A percentile compares a stretch with the other conserved stretches of the same genome.
These are phyloP conservation scores for slime mould (Dictyostelium discoideum) DNA, from an alignment of 78 protist species.

Conservation along the genomic window dicty_2.7 NC_007089.4:3972001-3972500, in stretches of 20 bases:
- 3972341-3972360: background rate
- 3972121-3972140: slow-evolving; percentile 68
- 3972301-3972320: background rate
- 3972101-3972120: slow-evolving; percentile 49
- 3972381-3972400: slow-evolving; percentile 57
- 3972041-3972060: slow-evolving; percentile 73
- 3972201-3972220: background rate
- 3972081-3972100: slow-evolving; percentile 78
- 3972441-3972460: slow-evolving; percentile 69
- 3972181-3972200: slow-evolving; percentile 13
- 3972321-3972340: background rate
- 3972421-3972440: slow-evolving; percentile 38
- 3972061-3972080: slow-evolving; percentile 79
- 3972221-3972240: background rate
- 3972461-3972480: slow-evolving; percentile 73
- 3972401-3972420: slow-evolving; percentile 61
- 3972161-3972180: slow-evolving; percentile 35
- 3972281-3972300: too few species aligned
- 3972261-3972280: too few species aligned
- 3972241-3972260: background rate
- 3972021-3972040: slow-evolving; percentile 75
- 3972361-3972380: slow-evolving; percentile 44
- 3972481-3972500: slow-evolving; percentile 52
- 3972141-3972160: slow-evolving; percentile 54
- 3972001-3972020: slow-evolving; percentile 74